phyloP scores from a whole-genome alignment of 1,284 basidiomycete species.

The Apiotrichum porosum region DNA sequence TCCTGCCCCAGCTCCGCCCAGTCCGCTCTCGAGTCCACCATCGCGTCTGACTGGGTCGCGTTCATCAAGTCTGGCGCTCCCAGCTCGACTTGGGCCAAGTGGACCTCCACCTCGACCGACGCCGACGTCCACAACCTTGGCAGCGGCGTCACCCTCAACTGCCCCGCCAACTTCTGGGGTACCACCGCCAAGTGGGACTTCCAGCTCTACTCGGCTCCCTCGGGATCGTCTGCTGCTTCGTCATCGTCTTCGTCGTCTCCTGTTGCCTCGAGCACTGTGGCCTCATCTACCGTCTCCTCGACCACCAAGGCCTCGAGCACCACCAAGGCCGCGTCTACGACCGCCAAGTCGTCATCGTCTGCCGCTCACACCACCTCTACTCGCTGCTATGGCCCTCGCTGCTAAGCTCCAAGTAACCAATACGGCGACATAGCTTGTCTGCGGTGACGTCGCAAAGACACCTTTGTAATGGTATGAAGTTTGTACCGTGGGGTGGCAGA shows the following conservation, averaged over 20 bases:
- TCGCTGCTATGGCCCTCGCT: too few species aligned
- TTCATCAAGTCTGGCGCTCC: slow-evolving; percentile 36
- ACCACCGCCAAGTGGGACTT: slow-evolving; percentile 26
- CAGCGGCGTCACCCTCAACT: slow-evolving; percentile 13
- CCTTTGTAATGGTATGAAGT: too few species aligned
- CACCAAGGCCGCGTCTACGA: background rate
- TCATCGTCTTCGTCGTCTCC: background rate
- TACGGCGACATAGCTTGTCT: too few species aligned
- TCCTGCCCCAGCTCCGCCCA: slow-evolving; percentile 4
- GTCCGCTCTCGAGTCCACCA: slow-evolving; percentile 4
- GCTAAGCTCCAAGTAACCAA: too few species aligned
- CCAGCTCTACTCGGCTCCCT: slow-evolving; percentile 21
- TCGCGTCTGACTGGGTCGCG: slow-evolving; percentile 17
- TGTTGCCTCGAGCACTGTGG: background rate
- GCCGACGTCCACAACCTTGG: slow-evolving; percentile 18
- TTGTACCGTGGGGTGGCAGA: too few species aligned
- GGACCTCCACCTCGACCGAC: background rate
- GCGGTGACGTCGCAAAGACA: too few species aligned
- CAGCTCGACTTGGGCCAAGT: background rate
- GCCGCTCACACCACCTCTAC: too few species aligned
- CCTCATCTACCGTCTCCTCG: background rate
- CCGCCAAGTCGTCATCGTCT: too few species aligned
- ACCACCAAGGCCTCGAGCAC: background rate
- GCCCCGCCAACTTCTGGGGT: slow-evolving; percentile 35
- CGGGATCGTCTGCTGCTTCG: background rate